These are phyloP conservation scores for Silene conica DNA, from an alignment of 148 eudicot genomes.

Conservation along the genomic window DNA sequence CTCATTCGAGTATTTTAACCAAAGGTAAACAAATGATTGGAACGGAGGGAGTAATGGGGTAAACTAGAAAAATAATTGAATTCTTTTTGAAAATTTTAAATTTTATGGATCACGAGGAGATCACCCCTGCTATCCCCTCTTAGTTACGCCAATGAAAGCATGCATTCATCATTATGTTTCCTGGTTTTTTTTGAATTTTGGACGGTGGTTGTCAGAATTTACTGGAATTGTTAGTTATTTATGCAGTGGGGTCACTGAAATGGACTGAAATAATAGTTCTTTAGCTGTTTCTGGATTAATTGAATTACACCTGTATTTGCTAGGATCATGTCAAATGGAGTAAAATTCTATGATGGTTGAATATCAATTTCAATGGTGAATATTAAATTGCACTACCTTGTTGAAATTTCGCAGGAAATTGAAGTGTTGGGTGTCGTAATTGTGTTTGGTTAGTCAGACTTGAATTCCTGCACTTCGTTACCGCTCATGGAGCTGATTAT, in stretches of 20 bases:
- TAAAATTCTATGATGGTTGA: neutral
- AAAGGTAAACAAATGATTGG: no score
- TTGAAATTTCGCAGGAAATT: neutral
- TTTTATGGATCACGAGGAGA: neutral
- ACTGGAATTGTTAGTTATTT: conserved; percentile 2
- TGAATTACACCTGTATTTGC: neutral
- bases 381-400: neutral
- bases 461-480: neutral
- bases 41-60: neutral
- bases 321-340: conserved; percentile 5
- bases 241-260: neutral
- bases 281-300: neutral
- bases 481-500: neutral
- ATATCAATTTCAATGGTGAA: neutral
- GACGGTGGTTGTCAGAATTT: neutral
- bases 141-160: neutral
- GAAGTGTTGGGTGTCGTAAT: neutral
- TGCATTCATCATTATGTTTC: neutral
- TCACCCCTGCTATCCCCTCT: neutral
- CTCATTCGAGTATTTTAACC: no score
- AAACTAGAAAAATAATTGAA: neutral
- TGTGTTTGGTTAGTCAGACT: neutral
- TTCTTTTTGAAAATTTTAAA: no score
- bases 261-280: neutral
- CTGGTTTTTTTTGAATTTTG: neutral